These are phyloP conservation scores for Fimicolochytrium jonesii DNA, from an alignment of 192 early-diverging fungal genomes.

Conservation along the genomic window DNA sequence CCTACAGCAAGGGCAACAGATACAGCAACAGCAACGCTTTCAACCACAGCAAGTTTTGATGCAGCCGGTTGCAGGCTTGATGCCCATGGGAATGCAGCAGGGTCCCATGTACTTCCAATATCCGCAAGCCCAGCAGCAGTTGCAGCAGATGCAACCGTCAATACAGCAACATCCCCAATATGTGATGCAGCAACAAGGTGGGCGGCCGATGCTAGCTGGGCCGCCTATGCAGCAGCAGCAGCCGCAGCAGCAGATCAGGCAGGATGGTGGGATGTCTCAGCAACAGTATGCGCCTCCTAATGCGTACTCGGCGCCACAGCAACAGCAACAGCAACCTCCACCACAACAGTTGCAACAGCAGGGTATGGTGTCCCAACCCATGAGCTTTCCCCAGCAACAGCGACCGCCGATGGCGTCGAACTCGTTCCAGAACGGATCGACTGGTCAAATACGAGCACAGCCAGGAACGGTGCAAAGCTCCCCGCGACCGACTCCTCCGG, in stretches of 20 bases:
- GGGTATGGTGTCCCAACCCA: neutral
- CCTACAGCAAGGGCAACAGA: neutral
- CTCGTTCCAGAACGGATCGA: neutral
- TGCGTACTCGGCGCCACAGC: neutral
- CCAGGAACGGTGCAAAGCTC: neutral
- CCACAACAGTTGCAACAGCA: neutral
- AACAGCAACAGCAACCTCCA: neutral
- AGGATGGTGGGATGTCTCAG: too few species aligned
- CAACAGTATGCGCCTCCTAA: neutral
- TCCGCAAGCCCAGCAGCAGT: neutral
- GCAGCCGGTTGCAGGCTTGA: too few species aligned
- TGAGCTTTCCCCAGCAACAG: neutral
- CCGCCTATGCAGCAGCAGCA: conserved; percentile 7
- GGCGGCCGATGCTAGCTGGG: too few species aligned
- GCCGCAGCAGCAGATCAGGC: too few species aligned
- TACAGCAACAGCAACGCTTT: neutral
- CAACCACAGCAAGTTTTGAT: neutral
- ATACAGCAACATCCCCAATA: neutral
- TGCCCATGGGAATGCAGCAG: too few species aligned
- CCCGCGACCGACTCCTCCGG: neutral
- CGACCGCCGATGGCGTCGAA: neutral
- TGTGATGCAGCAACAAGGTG: too few species aligned
- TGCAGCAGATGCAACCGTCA: neutral
- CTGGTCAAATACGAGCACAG: neutral
- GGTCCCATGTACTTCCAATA: too few species aligned